Evolutionary conservation across 1,284 basidiomycete species (phyloP), one percentile per base, ranked within the genome.

Genomic region (Ceratobasidium sp.): DNA sequence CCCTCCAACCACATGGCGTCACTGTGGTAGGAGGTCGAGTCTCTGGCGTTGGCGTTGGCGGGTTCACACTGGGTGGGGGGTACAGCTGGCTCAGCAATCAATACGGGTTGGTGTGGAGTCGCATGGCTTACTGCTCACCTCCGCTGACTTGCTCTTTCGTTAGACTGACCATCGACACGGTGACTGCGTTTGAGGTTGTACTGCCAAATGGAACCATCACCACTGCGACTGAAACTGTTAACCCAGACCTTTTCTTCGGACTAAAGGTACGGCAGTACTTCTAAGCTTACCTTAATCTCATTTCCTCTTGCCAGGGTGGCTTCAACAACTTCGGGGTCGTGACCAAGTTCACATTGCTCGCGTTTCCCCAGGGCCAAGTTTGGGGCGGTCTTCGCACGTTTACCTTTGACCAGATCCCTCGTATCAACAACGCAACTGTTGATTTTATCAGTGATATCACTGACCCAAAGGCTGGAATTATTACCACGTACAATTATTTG

Each of bases 381-480:
- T 92, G 91, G 91, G 91, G 91, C 28, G 91, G 91, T 1, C 78
- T 87, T 0, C 86, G 90, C 17, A 84, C 84, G 1, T 88, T 87
- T 78, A 85, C 84, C 15, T 82, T 71, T 3, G 82, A 85, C 20
- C 79, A 85, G 5, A 81, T 88, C 13, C 83, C 85, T 33, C 82
- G 81, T 1, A 84, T 90, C 38, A 84, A 83, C 23, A 83, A 80
- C 1, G 91, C 91, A 0, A 87, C 87, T 0, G 85, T 85, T 15
- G 86, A 86, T n/a, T 92, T 91, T 81, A 81, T 85, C 2, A 83
- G 84, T 9, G 86, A 85, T 2, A 87, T 87, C 13, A 87, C 81
- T 0, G 90, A 91, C 80, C 89, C 90, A 0, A 92, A 91, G 82
- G 92, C 91, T 7, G 84, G 82, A 1, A 86, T 91, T n/a, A 87